Evolutionary conservation across 202 grass and related monocot species (phyloP).

Genomic region (Schoenoplectus triqueter): DNA sequence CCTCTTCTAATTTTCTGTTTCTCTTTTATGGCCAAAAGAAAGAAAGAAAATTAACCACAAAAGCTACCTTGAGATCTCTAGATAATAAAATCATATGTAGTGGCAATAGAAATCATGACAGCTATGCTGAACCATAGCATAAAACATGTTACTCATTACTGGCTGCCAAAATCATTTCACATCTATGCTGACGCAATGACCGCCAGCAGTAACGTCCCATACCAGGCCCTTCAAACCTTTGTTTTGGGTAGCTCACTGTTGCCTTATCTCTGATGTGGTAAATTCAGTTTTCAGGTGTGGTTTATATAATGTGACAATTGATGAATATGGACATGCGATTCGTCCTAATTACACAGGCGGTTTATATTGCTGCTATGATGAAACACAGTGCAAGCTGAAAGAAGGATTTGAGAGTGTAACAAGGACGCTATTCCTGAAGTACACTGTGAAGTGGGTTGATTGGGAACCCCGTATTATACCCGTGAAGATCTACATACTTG

Average conservation of each 20-base stretch:
- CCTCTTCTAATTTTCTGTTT: background rate
- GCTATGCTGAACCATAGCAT: background rate
- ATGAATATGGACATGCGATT: conserved; percentile 53
- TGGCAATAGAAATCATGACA: background rate
- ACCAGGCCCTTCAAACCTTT: background rate
- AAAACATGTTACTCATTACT: background rate
- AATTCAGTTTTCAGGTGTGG: conserved; percentile 40
- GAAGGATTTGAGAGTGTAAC: conserved; percentile 43
- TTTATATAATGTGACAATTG: conserved; percentile 63
- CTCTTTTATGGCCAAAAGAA: background rate
- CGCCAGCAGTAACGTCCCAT: background rate
- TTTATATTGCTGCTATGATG: conserved; percentile 71
- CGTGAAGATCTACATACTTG: conserved; percentile 87
- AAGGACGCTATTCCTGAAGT: conserved; percentile 65
- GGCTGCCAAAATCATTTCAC: background rate
- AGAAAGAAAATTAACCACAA: background rate
- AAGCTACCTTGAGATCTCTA: background rate
- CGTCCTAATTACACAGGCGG: conserved; percentile 53
- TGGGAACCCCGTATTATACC: conserved; percentile 58
- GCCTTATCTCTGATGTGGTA: background rate
- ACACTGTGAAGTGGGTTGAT: conserved; percentile 72
- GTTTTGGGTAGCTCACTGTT: background rate
- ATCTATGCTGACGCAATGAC: background rate
- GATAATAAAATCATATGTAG: background rate
- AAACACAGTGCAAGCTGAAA: conserved; percentile 55